Base-by-base conservation (phyloP, 768 basidiomycete species). In the Mrakia blollopis region DNA sequence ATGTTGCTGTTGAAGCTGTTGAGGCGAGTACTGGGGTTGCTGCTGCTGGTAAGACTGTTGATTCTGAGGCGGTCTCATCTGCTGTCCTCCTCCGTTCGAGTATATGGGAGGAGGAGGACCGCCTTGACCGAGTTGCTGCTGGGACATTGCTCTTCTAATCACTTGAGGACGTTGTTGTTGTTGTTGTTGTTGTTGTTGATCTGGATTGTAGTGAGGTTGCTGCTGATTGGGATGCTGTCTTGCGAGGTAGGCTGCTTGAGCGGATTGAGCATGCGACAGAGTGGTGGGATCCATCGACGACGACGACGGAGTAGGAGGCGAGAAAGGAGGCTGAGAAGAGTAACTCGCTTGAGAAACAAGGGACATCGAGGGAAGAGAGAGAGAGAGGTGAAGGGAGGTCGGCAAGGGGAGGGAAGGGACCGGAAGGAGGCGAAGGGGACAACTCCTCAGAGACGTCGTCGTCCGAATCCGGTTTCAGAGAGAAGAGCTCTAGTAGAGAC, bases 181-280 rank as follows among this genome's bases (percentile, higher is more conserved):
- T 37, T 39, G 65, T 21, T 9, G 39, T 16, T 68, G 72, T 37
- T 25, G n/a, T 25, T 57, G 11, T n/a, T n/a, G 30, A n/a, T 23
- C 37, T 37, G 28, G 13, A 52, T 16, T 72, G 70, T 25, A 50
- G 69, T 37, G 69, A 3, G 18, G 44, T 72, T 71, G 67, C 5
- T 39, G 69, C 9, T 72, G 70, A 50, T 72, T 50, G 28, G 47
- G 72, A 39, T 72, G 72, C 25, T 57, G 50, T 21, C 39, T 28
- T 4, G 72, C 54, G 32, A 72, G 54, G 32, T 25, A 61, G 39
- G 72, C 60, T 16, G 72, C 52, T 35, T 61, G 72, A 54, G 11
- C 28, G 21, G 47, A 25, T 60, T 72, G 72, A 57, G 72, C 28
- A 9, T 35, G 72, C 8, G 70, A n/a, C 23, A 35, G 70, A 35